Base-by-base conservation (phyloP, 805 yeast species). In the Tetrapisispora arboricola region DNA sequence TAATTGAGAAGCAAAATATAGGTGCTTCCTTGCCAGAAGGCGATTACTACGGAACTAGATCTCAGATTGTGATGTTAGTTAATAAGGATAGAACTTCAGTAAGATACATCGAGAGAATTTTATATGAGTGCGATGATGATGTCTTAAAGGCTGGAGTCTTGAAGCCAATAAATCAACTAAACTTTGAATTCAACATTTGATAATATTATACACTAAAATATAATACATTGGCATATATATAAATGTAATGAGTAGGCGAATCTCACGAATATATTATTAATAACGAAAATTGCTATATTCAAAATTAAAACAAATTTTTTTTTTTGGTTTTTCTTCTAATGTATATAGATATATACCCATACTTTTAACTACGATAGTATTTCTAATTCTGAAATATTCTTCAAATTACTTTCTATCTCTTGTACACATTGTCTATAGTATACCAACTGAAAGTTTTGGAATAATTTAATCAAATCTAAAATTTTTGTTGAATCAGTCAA, bases 41-140 rank as follows among this genome's bases (percentile, higher is more conserved):
- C 0, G 59, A 66, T 18, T 77, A 67, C 51, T 88, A 86, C 55
- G 96, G 96, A 0, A 87, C 96, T 0, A 64, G 96, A 41, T 84
- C 95, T 0, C 95, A 87, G 57, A 85, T 94, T 0, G 72, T 86
- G 2, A 68, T 86, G 3, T 50, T 84, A 18, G 68, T 83, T 9
- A 76, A 74, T 52, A 70, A 67, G 29, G 43, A 53, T 30, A 68
- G 84, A 51, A 42, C 62, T 28, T 45, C 41, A 11, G 61, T 82
- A 17, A 71, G 72, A 37, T 84, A 82, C 57, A 63, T 72, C 12
- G 95, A 87, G 55, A 65, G 68, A 36, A 73, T 75, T 42, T 49
- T 82, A 16, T 81, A 79, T 49, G 61, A 68, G n/a, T 53, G 67
- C 11, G 78, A 75, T 50, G 54, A 58, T 7, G 60, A 58, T 31